Percentiles rank a stretch among this genome's conserved stretches.
phyloP scores from a whole-genome alignment of 2,329 filamentous ascomycete species.

The Aspergillus quadricinctus region DNA sequence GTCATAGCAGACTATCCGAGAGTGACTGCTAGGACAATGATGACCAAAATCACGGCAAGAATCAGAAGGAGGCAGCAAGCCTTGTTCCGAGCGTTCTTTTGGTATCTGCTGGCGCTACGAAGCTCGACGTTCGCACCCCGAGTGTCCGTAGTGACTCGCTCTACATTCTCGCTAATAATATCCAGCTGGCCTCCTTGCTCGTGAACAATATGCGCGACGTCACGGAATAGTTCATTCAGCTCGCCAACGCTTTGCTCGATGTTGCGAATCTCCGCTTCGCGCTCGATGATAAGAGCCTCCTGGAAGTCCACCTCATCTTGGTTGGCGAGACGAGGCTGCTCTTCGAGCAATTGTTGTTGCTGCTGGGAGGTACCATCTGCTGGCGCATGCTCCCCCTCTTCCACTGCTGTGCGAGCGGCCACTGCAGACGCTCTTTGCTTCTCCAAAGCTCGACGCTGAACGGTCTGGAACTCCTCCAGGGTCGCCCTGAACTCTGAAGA shows the following conservation, averaged over 20 bases:
- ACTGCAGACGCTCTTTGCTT: conserved; percentile 84
- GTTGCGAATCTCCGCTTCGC: conserved; percentile 92
- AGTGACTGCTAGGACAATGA: conserved; percentile 82
- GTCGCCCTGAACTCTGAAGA: conserved; percentile 88
- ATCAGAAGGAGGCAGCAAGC: conserved; percentile 89
- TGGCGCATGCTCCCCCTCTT: conserved; percentile 43
- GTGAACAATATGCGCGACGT: conserved; percentile 94
- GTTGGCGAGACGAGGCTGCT: conserved; percentile 74
- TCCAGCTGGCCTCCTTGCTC: conserved; percentile 89
- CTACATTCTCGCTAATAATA: conserved; percentile 83
- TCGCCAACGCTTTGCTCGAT: conserved; percentile 96
- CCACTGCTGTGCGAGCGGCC: conserved; percentile 75
- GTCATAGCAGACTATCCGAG: conserved; percentile 54
- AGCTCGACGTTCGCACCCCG: conserved; percentile 81
- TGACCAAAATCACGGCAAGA: conserved; percentile 78
- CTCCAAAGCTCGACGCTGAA: conserved; percentile 87
- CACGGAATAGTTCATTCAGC: conserved; percentile 91
- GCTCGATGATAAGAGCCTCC: conserved; percentile 89
- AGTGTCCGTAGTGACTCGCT: conserved; percentile 75
- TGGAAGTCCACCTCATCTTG: conserved; percentile 98
- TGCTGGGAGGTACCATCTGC: conserved; percentile 45
- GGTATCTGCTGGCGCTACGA: conserved; percentile 79
- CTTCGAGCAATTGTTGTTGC: conserved; percentile 66
- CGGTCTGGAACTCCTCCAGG: conserved; percentile 82
- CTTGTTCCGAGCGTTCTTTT: conserved; percentile 93